Evolutionary conservation across 2,329 filamentous ascomycete genomes (phyloP).

Genomic region (Aspergillus sp.): DNA sequence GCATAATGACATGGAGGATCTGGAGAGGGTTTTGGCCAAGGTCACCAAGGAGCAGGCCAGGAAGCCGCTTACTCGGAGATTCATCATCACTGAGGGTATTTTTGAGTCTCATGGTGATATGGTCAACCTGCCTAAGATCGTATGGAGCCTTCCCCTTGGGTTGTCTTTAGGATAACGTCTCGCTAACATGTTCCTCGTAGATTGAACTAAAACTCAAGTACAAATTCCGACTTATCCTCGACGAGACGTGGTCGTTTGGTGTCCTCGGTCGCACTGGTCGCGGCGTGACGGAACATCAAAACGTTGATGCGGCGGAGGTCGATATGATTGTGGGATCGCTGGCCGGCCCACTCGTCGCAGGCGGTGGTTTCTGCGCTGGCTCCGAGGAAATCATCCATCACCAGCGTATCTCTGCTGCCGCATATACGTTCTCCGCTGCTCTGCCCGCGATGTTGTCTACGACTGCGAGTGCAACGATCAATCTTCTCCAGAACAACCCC

Average conservation of each 20-base stretch:
- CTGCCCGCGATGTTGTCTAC: slow-evolving; percentile 89
- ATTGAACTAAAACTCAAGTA: slow-evolving; percentile 91
- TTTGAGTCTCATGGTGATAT: slow-evolving; percentile 88
- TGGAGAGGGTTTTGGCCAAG: slow-evolving; percentile 77
- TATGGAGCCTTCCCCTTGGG: slow-evolving; percentile 37
- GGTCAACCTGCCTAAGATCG: slow-evolving; percentile 76
- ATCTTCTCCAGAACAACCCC: slow-evolving; percentile 77
- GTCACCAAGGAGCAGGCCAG: slow-evolving; percentile 81
- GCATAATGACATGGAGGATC: slow-evolving; percentile 91
- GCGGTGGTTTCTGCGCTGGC: slow-evolving; percentile 92
- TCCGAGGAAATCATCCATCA: slow-evolving; percentile 89
- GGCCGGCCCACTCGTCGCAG: slow-evolving; percentile 80
- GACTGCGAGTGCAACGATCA: slow-evolving; percentile 87
- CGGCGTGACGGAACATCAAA: slow-evolving; percentile 91
- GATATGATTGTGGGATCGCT: slow-evolving; percentile 97
- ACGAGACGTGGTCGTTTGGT: slow-evolving; percentile 97
- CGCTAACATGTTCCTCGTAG: slow-evolving; percentile 35
- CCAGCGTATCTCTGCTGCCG: slow-evolving; percentile 83
- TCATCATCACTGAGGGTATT: slow-evolving; percentile 91
- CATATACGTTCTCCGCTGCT: slow-evolving; percentile 94
- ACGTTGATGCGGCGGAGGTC: slow-evolving; percentile 85
- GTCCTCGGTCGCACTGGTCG: slow-evolving; percentile 86
- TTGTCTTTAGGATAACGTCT: background rate
- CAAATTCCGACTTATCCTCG: slow-evolving; percentile 95
- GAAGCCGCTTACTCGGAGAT: slow-evolving; percentile 83